Evolutionary conservation across 2,329 filamentous ascomycete genomes (phyloP), one percentile per base, ranked within the genome.

Genomic region (Aspergillus sp.): DNA sequence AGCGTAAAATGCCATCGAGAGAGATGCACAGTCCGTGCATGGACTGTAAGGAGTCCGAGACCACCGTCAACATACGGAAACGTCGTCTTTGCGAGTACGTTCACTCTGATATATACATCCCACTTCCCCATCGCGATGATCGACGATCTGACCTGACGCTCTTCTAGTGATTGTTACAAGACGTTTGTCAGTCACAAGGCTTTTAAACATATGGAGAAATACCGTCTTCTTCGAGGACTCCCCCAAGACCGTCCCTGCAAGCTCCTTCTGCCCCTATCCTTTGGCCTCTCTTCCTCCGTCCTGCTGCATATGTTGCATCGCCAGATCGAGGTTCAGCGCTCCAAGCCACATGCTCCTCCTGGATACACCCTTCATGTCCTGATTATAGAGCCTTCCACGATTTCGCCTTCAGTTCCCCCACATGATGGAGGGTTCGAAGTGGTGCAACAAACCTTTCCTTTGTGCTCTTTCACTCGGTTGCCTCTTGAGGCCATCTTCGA

Each of bases 211-310:
- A 82, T 88, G 76, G 84, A 87, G 60, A 78, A 79, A 38, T 88
- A 86, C 65, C 78, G 81, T 43, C 77, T 84, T 35, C 60, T 63
- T 44, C 66, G 58, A 60, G 61, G 63, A 47, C 53, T 61, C 8
- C 62, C 72, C 19, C 69, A 72, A 51, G 73, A 73, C 41, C 65
- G 73, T 47, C 73, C 74, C 51, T 75, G 73, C 59, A 82, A 73
- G 60, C 82, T 96, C 45, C 76, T 96, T 16, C 76, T 96, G 17
- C 90, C 91, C 5, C 76, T 96, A 1, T 96, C 92, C 0, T 86
- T 90, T 63, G 93, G 94, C 0, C 77, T 88, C 1, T 94, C 89
- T 1, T 97, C 93, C 0, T 80, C 88, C 13, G 82, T 85, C 13
- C 77, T 99, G 41, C 77, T 95, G 26, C 82, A 93, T 62, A 79